Evolutionary conservation across 441 rosid species (phyloP), one percentile per base, ranked within the genome.

Genomic region (Adansonia gregorii): DNA sequence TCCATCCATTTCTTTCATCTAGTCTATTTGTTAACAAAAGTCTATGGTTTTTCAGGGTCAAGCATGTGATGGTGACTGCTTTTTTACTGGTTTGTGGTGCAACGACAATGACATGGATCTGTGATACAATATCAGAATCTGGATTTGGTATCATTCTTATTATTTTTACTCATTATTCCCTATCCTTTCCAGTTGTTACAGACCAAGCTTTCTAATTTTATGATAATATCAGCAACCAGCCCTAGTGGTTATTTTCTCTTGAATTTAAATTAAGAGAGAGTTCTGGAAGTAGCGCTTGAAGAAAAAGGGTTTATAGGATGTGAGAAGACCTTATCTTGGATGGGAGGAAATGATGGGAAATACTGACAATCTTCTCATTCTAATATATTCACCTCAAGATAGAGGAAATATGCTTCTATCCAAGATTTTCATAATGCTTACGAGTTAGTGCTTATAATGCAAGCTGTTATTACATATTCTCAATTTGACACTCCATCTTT

Each of bases 61-160:
- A 93, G 88, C 99, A 92, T 87, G 92, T 92, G 79, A 84, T 88
- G 88, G 83, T 91, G 82, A 95, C 98, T 66, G 79, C 97, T 19
- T 17, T 90, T 54, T 80, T 95, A 15, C 86, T 95, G 85, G 98
- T 90, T 65, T 95, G 91, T 60, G 98, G 98, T 82, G 98, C 99
- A 71, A 93, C 90, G 97, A 86, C 94, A 39, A 86, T 87, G 87
- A 90, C 97, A 14, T 95, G 99, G 99, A 90, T 95, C 74, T 91
- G 97, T 81, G 98, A 95, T 81, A 95, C 97, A 1, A 90, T 95
- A 81, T 83, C 98, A 70, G 98, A 95, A 79, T 93, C 98, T 63
- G 99, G 98, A 83, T 93, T 95, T 84, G 99, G 99, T 95, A 92
- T 73, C 75, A 31, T 74, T 81, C 76, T 78, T 54, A 41, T 12